Percentiles rank a stretch among this genome's conserved stretches.
Evolutionary conservation across 169 alveolate species (phyloP).

Genomic region (Plasmodium cynomolgi): DNA sequence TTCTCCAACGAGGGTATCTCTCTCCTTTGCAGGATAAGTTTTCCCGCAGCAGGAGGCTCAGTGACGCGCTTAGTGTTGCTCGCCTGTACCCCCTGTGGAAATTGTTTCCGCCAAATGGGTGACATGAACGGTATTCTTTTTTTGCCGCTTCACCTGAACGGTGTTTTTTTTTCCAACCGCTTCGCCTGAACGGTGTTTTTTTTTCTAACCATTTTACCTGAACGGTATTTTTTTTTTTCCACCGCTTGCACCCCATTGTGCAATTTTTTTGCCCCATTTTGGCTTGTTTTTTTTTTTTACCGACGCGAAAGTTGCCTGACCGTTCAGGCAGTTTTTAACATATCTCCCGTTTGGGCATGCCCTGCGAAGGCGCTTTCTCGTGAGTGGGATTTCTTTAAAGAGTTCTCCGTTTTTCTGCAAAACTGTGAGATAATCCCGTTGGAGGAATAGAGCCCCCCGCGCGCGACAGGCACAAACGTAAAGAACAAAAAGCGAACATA

Average conservation of each 20-base stretch:
- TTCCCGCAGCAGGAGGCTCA: background rate
- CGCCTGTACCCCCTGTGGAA: background rate
- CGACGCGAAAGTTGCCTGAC: background rate
- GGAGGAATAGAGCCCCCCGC: background rate
- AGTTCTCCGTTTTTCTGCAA: background rate
- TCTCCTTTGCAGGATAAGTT: background rate
- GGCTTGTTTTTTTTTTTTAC: background rate
- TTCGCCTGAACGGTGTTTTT: background rate
- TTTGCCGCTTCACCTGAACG: background rate
- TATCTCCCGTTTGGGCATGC: background rate
- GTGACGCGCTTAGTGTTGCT: background rate
- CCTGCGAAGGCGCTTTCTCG: background rate
- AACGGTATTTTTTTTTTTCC: background rate
- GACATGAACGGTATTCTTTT: background rate
- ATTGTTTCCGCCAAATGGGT: background rate
- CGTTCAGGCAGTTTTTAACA: background rate
- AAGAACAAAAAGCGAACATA: background rate
- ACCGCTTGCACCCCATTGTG: background rate
- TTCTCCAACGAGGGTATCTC: background rate
- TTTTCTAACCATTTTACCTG: background rate
- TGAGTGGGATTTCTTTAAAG: background rate
- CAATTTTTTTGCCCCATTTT: background rate
- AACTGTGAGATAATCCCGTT: background rate
- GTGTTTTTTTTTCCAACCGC: background rate
- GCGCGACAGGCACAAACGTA: background rate